Conservation (phyloP, 1,139 yeast genomes). For the Taphrina populina region DNA sequence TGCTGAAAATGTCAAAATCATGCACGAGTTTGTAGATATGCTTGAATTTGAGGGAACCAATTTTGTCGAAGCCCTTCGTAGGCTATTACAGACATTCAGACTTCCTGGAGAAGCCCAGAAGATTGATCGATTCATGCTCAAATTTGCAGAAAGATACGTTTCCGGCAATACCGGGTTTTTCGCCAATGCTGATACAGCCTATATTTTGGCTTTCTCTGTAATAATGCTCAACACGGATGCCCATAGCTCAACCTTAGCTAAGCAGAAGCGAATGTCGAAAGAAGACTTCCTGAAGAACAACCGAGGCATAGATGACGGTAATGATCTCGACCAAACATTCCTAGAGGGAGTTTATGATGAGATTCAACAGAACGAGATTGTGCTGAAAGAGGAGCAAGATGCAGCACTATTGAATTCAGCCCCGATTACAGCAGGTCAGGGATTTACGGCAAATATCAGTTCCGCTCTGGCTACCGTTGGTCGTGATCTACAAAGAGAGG, state of each 20-base stretch:
- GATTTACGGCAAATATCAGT: slow-evolving; percentile 55
- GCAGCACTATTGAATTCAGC: slow-evolving; percentile 51
- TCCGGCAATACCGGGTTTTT: slow-evolving; percentile 80
- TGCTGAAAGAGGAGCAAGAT: slow-evolving; percentile 87
- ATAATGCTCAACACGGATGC: slow-evolving; percentile 91
- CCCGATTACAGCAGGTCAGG: slow-evolving; percentile 43
- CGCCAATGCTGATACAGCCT: slow-evolving; percentile 92
- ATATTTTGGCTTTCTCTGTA: slow-evolving; percentile 86
- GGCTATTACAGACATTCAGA: slow-evolving; percentile 80
- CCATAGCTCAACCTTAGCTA: slow-evolving; percentile 67
- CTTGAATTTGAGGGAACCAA: slow-evolving; percentile 70
- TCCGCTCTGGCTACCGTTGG: slow-evolving; percentile 61
- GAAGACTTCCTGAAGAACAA: slow-evolving; percentile 85
- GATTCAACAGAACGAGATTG: slow-evolving; percentile 79
- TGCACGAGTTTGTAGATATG: slow-evolving; percentile 91
- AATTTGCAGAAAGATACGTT: slow-evolving; percentile 89
- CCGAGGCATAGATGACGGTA: slow-evolving; percentile 89
- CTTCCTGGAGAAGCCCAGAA: slow-evolving; percentile 98
- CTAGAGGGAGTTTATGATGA: slow-evolving; percentile 70
- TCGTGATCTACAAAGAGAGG: slow-evolving; percentile 74
- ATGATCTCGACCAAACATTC: slow-evolving; percentile 74
- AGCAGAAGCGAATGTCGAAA: slow-evolving; percentile 68
- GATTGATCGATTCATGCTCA: slow-evolving; percentile 92
- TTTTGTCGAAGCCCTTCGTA: slow-evolving; percentile 84
- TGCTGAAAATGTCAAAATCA: slow-evolving; percentile 69